Conservation (phyloP, 805 yeast genomes). For the Helenozyma baotianmanensis region DNA sequence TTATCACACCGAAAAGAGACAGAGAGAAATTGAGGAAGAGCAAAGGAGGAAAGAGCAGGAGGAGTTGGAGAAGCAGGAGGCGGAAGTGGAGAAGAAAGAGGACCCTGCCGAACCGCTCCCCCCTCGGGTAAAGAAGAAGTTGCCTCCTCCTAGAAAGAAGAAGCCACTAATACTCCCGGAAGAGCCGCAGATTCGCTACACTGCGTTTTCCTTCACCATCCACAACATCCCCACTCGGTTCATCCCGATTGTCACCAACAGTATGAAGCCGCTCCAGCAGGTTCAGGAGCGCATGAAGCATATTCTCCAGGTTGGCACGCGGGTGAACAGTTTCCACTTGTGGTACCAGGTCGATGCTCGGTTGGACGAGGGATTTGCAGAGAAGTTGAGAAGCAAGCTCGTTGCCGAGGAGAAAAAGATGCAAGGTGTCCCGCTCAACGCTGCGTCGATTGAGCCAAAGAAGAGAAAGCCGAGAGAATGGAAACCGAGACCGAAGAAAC, state of each 20-base stretch:
- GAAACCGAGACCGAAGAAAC: constrained; percentile 14
- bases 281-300: constrained; percentile 60
- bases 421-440: constrained; percentile 24
- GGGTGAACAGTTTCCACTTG: constrained; percentile 57
- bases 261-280: constrained; percentile 53
- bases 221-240: constrained; percentile 62
- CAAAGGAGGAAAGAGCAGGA: constrained; percentile 18
- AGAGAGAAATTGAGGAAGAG: constrained; percentile 24
- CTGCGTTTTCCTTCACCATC: constrained; percentile 64
- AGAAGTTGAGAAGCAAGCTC: constrained; percentile 54
- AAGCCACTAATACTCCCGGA: constrained; percentile 22
- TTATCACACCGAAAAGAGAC: constrained; percentile 25
- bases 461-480: constrained; percentile 32
- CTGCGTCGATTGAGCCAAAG: constrained; percentile 15
- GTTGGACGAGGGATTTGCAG: constrained; percentile 64
- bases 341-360: constrained; percentile 85
- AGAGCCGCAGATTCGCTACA: constrained; percentile 45
- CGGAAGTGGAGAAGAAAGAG: constrained; percentile 11
- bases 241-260: constrained; percentile 59
- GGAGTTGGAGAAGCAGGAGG: constrained; percentile 13
- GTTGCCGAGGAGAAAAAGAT: constrained; percentile 49
- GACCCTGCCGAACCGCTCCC: constrained; percentile 7
- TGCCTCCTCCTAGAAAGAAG: constrained; percentile 12
- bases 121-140: constrained; percentile 12
- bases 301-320: constrained; percentile 54